Base-by-base conservation (phyloP, 345 rosid species). In the Hevea brasiliensis region DNA sequence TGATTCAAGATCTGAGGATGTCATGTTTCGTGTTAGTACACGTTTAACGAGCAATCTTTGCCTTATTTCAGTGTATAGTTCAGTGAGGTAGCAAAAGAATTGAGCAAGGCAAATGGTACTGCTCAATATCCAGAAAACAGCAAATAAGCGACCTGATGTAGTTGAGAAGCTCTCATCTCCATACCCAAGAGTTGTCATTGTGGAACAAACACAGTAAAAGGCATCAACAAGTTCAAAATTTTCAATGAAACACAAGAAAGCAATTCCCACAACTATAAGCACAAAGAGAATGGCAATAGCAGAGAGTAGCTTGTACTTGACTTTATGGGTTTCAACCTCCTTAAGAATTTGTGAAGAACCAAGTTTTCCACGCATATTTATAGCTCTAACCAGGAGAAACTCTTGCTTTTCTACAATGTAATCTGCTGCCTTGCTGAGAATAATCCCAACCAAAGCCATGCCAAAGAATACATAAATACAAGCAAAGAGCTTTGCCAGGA, bases 121-220 rank as follows among this genome's bases (percentile, higher is more conserved):
- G 63, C 81, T 81, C 72, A 86, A 61, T 56, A 89, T 85, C 93
- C 93, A 87, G 54, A 89, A 80, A 10, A 81, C 70, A 32, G 37
- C 37, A 32, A 32, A 32, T 32, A 32, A 32, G 1, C 89, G 84
- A 53, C 90, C 93, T 2, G 47, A 68, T 10, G 17, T 9, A 0
- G 88, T 84, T 41, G 87, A 81, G 83, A 87, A 85, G 83, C 86
- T 89, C 71, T 83, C 60, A 50, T 89, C 93, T 26, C 90, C 93
- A 50, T 79, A 89, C 0, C 90, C 93, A 0, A 85, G 83, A 27
- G 93, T 87, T 0, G 89, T 85, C 8, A 84, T 71, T 6, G 89
- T 85, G 23, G 91, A 73, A 64, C 81, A 84, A 44, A 87, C 93
- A 61, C 89, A 87, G 61, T 87, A 89, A 48, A 89, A 75, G 0